Base-by-base conservation (phyloP, 176 grass and related monocot species). In the Coix lacrymajobi region DNA sequence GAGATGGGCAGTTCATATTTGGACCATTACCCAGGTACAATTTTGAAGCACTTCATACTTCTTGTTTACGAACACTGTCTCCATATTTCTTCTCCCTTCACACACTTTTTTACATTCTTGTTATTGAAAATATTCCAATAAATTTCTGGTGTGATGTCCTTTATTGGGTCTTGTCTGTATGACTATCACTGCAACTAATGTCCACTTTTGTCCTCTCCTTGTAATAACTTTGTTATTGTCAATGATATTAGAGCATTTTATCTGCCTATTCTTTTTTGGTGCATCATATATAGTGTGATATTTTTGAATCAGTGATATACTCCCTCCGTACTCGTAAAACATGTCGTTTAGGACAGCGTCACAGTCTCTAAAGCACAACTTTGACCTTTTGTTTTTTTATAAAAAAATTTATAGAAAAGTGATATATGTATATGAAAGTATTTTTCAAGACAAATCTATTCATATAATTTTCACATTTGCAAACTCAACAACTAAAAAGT, bases 1-100 rank as follows among this genome's bases (percentile, higher is more conserved):
- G 74, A 76, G 61, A 76, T 66, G 65, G 89, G 89, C 10, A 69
- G 24, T 52, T 98, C 92, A 66, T 93, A 91, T 81, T 87, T 93
- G 60, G 92, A 95, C 73, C 26, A 37, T 33, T 65, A 90, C 66
- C 96, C 96, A 32, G 96, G 96, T 97, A 89, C 58, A 73, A 6
- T 76, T 77, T 74, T 76, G 5, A 75, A 33, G 25, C 13, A 15
- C 61, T 71, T 19, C 58, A 30, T 66, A 75, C 11, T 24, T 58
- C 73, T 36, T 80, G 68, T 75, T 63, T 62, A 25, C n/a, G 14
- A 43, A 16, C 49, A 41, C 8, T 41, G 73, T 44, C 48, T 34
- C 13, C 80, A 63, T 30, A 44, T 72, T 70, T 22, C 20, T 46
- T 58, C n/a, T 31, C 65, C 37, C 26, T n/a, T 82, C 65, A 37